phyloP scores from a whole-genome alignment of 345 rosid genomes.

The Camelina laxa region DNA sequence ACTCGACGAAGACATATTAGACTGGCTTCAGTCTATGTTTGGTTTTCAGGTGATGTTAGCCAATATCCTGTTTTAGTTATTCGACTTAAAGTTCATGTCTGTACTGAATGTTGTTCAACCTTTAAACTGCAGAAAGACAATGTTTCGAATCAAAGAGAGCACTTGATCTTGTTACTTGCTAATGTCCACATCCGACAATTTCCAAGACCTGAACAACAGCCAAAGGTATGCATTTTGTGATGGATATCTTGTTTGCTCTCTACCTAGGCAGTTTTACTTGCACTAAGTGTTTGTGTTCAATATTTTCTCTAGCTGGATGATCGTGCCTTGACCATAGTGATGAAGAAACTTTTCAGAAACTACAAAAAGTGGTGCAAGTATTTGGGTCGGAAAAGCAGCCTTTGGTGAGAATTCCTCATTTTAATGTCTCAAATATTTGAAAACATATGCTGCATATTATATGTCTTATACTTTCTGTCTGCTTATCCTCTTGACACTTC shows the following conservation, averaged over 20 bases:
- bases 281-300: constrained; percentile 22
- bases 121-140: constrained; percentile 52
- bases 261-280: not conserved
- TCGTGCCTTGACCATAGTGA: constrained; percentile 58
- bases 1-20: constrained; percentile 59
- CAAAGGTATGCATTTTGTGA: constrained; percentile 48
- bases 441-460: constrained; percentile 3
- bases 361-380: constrained; percentile 77
- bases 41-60: constrained; percentile 63
- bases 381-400: constrained; percentile 70
- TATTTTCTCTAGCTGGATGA: constrained; percentile 57
- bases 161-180: constrained; percentile 66
- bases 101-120: constrained; percentile 20
- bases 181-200: constrained; percentile 61
- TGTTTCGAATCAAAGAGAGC: constrained; percentile 72
- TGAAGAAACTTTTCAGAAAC: constrained; percentile 69
- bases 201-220: constrained; percentile 60
- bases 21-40: constrained; percentile 71
- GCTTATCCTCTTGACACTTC: constrained; percentile 24
- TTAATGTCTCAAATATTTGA: not conserved
- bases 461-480: constrained; percentile 2
- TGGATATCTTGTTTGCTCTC: constrained; percentile 10
- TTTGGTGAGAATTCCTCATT: constrained; percentile 51
- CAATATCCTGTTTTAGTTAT: not conserved
- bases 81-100: not conserved